phyloP scores from a whole-genome alignment of 192 early-diverging fungal genomes.

The Podila epicladia region DNA sequence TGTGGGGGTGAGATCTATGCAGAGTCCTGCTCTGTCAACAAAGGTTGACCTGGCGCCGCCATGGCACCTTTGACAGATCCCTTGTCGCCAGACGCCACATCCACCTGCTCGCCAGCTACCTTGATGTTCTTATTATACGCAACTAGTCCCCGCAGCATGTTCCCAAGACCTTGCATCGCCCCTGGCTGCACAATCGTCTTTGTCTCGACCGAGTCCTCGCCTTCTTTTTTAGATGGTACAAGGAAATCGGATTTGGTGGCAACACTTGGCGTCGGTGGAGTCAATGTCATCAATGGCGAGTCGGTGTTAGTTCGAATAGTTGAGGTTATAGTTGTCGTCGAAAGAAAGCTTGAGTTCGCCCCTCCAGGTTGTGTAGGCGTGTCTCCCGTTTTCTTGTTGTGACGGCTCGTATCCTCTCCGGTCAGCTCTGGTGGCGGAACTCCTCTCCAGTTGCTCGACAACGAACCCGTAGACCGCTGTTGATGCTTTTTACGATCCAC shows the following conservation, averaged over 20 bases:
- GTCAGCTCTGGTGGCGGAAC: not conserved
- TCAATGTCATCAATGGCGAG: conserved; percentile 24
- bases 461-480: conserved; percentile 3
- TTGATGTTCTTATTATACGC: conserved; percentile 46
- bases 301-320: not conserved
- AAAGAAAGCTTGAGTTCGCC: not conserved
- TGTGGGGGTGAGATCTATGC: not conserved
- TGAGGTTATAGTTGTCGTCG: not conserved
- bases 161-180: conserved; percentile 31
- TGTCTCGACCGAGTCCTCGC: not conserved
- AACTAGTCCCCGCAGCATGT: conserved; percentile 39
- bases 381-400: not conserved
- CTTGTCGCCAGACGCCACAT: not conserved
- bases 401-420: not conserved
- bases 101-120: conserved; percentile 31
- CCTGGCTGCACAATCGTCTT: conserved; percentile 37
- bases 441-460: conserved; percentile 13
- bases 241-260: conserved; percentile 13
- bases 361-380: too few species aligned
- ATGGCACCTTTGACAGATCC: not conserved
- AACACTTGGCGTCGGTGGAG: conserved; percentile 25
- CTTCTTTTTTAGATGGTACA: too few species aligned
- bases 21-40: conserved; percentile 2
- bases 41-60: not conserved
- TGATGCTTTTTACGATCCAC: conserved; percentile 16